Conservation (phyloP, 768 basidiomycete genomes). For the Amanita rubescens region DNA sequence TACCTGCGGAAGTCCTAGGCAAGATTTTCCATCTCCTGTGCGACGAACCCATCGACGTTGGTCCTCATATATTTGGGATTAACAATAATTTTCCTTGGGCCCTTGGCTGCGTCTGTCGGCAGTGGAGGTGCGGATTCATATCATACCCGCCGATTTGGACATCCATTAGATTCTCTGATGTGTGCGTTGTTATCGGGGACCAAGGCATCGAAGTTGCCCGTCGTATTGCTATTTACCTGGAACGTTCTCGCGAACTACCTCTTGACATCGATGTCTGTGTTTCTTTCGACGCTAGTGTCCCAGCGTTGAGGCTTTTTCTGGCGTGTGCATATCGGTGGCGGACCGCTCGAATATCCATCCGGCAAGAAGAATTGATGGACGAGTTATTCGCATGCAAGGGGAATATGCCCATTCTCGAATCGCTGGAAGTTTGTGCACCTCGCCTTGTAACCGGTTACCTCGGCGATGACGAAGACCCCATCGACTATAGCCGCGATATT, state of each 20-base stretch:
- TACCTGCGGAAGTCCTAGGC: background rate
- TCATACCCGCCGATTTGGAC: background rate
- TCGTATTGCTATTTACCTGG: background rate
- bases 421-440: background rate
- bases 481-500: background rate
- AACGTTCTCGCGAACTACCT: background rate
- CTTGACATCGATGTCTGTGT: background rate
- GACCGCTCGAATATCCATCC: background rate
- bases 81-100: background rate
- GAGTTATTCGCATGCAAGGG: background rate
- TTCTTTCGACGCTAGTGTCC: background rate
- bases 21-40: background rate
- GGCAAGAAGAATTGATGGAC: background rate
- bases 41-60: background rate
- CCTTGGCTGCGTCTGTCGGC: background rate
- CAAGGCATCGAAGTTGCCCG: background rate
- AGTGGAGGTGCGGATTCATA: background rate
- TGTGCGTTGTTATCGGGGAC: background rate
- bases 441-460: background rate
- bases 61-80: background rate
- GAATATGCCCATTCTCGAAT: background rate
- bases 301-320: background rate
- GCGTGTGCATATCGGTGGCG: background rate
- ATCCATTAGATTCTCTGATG: background rate
- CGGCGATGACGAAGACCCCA: background rate